These are phyloP conservation scores for Aspergillus alliaceus DNA, from an alignment of 2,329 filamentous ascomycete species.

Conservation along the genomic window DNA sequence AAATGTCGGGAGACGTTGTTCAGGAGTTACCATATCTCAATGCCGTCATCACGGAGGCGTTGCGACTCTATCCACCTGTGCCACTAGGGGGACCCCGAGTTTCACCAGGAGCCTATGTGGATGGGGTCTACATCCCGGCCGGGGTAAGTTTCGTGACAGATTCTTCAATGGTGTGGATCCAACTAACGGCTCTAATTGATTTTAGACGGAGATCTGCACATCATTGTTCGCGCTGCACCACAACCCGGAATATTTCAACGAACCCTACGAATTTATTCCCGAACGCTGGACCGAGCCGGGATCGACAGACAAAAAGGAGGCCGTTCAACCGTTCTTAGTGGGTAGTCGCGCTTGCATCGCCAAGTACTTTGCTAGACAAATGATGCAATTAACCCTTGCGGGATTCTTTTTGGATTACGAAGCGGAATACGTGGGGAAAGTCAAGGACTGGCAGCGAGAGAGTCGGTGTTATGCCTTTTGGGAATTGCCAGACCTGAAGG, in stretches of 20 bases:
- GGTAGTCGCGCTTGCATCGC: slow-evolving; percentile 27
- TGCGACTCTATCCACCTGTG: slow-evolving; percentile 33
- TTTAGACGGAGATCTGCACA: slow-evolving; percentile 27
- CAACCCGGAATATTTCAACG: slow-evolving; percentile 29
- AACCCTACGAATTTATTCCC: slow-evolving; percentile 29
- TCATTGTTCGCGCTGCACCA: slow-evolving; percentile 32
- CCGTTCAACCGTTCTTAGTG: slow-evolving; percentile 25
- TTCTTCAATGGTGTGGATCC: not conserved
- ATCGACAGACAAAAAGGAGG: slow-evolving; percentile 23
- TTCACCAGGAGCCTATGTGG: slow-evolving; percentile 24
- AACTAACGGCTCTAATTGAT: not conserved
- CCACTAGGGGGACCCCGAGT: slow-evolving; percentile 28
- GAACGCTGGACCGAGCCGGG: slow-evolving; percentile 33
- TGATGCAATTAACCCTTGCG: slow-evolving; percentile 24
- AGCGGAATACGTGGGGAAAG: slow-evolving; percentile 20
- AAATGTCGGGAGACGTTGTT: slow-evolving; percentile 18
- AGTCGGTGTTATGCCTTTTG: slow-evolving; percentile 28
- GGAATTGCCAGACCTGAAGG: slow-evolving; percentile 24
- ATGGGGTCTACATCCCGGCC: slow-evolving; percentile 23
- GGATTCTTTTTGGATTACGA: slow-evolving; percentile 27
- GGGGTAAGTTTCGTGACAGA: slow-evolving; percentile 19
- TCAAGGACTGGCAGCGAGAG: slow-evolving; percentile 24
- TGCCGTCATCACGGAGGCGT: slow-evolving; percentile 30
- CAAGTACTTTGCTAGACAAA: slow-evolving; percentile 28
- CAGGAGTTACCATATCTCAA: slow-evolving; percentile 28